Percentiles rank a stretch among this genome's conserved stretches.
Conservation (phyloP, 768 basidiomycete species). For the Amanita fuliginea region DNA sequence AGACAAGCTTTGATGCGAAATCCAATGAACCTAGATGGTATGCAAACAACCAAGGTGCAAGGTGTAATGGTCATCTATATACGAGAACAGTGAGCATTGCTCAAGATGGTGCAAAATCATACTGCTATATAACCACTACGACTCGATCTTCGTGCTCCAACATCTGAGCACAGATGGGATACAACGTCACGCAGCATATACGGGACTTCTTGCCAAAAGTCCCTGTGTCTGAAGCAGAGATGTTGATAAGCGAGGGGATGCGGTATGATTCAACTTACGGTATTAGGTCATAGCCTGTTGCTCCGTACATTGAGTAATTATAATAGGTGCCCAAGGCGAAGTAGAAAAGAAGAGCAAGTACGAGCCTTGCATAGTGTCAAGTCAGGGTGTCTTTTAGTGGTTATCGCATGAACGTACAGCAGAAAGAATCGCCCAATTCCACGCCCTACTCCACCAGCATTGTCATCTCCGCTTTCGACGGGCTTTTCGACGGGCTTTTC, state of each 20-base stretch:
- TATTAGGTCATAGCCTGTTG: conserved; percentile 71
- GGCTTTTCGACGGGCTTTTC: conserved; percentile 13
- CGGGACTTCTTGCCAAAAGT: conserved; percentile 86
- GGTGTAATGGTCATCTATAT: neutral
- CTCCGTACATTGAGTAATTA: conserved; percentile 83
- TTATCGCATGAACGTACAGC: conserved; percentile 37
- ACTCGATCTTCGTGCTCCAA: conserved; percentile 54
- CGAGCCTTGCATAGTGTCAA: conserved; percentile 25
- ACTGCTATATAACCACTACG: conserved; percentile 74
- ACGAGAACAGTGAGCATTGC: neutral
- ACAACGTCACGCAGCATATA: conserved; percentile 75
- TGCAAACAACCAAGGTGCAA: neutral
- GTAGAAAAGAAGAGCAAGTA: conserved; percentile 60
- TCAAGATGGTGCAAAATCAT: conserved; percentile 17
- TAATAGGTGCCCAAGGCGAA: conserved; percentile 75
- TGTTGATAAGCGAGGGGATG: neutral
- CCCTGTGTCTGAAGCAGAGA: conserved; percentile 51
- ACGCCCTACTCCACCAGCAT: conserved; percentile 38
- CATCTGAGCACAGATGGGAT: conserved; percentile 64
- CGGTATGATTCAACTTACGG: conserved; percentile 43
- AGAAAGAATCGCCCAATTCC: conserved; percentile 87
- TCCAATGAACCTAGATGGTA: neutral
- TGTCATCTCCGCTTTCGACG: conserved; percentile 31
- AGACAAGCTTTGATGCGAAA: neutral
- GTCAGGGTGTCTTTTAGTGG: neutral